Evolutionary conservation across 1,284 basidiomycete species (phyloP), one percentile per base, ranked within the genome.

Genomic region (Leccinum fallax): DNA sequence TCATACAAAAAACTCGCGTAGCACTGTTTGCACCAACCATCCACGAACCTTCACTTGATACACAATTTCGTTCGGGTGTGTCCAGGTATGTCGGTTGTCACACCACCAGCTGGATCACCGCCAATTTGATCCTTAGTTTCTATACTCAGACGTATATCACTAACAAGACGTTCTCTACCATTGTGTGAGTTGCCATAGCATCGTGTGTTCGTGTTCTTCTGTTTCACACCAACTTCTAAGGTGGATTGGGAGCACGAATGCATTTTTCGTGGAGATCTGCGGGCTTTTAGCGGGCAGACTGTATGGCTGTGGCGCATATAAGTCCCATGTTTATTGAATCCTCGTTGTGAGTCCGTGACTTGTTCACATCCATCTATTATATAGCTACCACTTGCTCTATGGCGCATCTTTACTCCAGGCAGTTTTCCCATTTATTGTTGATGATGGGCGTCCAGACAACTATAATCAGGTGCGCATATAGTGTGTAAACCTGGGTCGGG

Each of bases 201-300:
- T 19, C 9, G 16, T 49, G 16, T 8, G 30, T 11, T 52, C 5
- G 6, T 7, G 3, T 21, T 52, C n/a, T 8, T n/a, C 30, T 32
- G 3, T 28, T 59, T 63, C 40, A 65, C 19, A 52, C 13, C 28
- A 8, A 4, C 19, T 28, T 38, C 43, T 16, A 58, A 79, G 79
- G 32, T 85, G 82, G 83, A 81, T 85, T 19, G 82, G 83, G 11
- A 80, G 81, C n/a, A 66, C 77, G 24, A 82, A 79, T 59, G 75
- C 77, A 46, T 80, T 78, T 62, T 66, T 82, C 16, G 74, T 79
- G 32, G 77, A 82, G 38, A 64, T 73, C 9, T 68, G 67, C 8
- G 78, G 78, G 0, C 66, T 79, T 15, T 30, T 73, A 26, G 68
- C 70, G 1, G 78, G 78, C 6, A 66, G 72, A 16, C 26, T 79